These are phyloP conservation scores for Trichoderma sp. DNA, from an alignment of 2,329 filamentous ascomycete species.

Conservation along the genomic window DNA sequence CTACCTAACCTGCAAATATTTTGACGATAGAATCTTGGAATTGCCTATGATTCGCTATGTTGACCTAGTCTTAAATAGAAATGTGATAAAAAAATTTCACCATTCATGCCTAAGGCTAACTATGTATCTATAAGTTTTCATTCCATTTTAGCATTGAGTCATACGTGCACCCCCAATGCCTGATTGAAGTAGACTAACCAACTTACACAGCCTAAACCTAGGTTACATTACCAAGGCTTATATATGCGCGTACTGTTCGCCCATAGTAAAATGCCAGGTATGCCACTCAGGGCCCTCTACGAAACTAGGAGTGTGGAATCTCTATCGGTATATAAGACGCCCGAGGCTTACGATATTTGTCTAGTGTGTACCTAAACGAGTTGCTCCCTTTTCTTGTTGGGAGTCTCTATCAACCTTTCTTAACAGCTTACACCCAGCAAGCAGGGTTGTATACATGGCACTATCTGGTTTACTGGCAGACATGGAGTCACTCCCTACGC, in stretches of 20 bases:
- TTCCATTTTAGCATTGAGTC: not conserved
- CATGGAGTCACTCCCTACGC: not conserved
- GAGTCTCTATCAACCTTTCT: not conserved
- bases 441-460: not conserved
- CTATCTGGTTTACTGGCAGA: not conserved
- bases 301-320: not conserved
- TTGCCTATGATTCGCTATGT: not conserved
- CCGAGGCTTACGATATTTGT: not conserved
- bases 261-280: not conserved
- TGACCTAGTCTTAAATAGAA: not conserved
- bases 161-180: not conserved
- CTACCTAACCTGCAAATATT: not conserved
- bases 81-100: not conserved
- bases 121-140: not conserved
- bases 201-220: not conserved
- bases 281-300: not conserved
- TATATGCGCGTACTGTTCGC: not conserved
- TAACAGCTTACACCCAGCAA: not conserved
- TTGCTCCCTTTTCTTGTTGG: not conserved
- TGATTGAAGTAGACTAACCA: not conserved
- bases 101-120: not conserved
- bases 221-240: not conserved
- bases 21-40: not conserved
- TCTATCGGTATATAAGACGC: not conserved
- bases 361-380: not conserved